Evolutionary conservation across 1,284 basidiomycete species (phyloP), one percentile per base, ranked within the genome.

Genomic region (Naganishia sp.): DNA sequence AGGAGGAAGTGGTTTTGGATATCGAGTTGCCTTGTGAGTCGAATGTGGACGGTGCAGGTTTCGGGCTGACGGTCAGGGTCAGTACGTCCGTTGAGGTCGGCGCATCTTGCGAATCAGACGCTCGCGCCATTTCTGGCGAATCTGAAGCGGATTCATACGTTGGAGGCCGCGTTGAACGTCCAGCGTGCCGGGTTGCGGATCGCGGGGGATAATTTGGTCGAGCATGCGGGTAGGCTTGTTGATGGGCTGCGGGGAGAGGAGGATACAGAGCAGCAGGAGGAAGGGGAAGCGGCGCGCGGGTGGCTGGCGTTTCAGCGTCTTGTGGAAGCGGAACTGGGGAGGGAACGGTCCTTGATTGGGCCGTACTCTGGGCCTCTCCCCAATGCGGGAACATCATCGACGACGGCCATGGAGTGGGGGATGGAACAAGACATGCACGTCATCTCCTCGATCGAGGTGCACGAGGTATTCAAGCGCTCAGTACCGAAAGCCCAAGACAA

Each of bases 351-450:
- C 18, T 28, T 60, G 31, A 50, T 60, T 15, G 57, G 57, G 7
- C 57, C 57, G 6, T 15, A 57, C 18, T 21, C 55, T n/a, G 23
- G n/a, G n/a, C n/a, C 39, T 21, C 1, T 23, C n/a, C 1, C 55
- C n/a, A 13, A 25, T 11, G n/a, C 39, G 18, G 33, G 2, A 45
- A 28, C 36, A 31, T 9, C 23, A 5, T 31, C 9, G 9, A 21
- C 48, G 7, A 31, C 39, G 18, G 15, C 16, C 11, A 9, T 6
- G 46, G 57, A 21, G n/a, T 66, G 68, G 64, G 57, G 68, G 11
- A 64, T 69, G 57, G 68, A 66, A 21, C 53, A 63, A 28, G 68
- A 69, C 36, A 65, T 69, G 54, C 45, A 49, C 7, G 52, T 66
- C 5, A 69, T 69, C 21, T 55, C 45, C n/a, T 16, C n/a, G 3